Conservation (phyloP, 148 eudicot species). For the Camellia granthamiana region DNA sequence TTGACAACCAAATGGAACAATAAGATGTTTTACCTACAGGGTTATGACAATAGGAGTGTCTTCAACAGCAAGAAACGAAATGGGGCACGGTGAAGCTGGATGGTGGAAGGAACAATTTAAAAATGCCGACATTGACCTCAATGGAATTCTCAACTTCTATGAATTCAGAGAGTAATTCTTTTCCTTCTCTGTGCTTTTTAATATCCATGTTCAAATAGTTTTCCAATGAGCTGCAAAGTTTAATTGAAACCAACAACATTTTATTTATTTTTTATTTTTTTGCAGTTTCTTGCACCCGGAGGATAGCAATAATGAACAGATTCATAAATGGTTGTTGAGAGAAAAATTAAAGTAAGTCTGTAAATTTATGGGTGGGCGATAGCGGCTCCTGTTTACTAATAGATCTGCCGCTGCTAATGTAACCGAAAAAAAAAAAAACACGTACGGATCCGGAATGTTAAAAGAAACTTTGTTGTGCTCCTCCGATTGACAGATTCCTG, state of each 20-base stretch:
- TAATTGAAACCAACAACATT: not conserved
- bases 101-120: conserved; percentile 57
- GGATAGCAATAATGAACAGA: conserved; percentile 29
- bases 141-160: conserved; percentile 25
- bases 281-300: conserved; percentile 49
- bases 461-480: no score
- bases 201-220: not conserved
- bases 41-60: not conserved
- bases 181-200: not conserved
- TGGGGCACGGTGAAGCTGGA: conserved; percentile 38
- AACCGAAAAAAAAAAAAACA: no score
- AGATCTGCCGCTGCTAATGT: no score
- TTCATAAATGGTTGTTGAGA: conserved; percentile 35
- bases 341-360: conserved; percentile 38
- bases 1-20: not conserved
- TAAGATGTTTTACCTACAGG: not conserved
- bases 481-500: no score
- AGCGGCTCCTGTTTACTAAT: no score
- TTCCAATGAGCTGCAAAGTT: not conserved
- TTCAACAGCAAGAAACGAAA: conserved; percentile 30
- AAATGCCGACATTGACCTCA: conserved; percentile 40
- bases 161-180: conserved; percentile 40
- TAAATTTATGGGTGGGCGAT: not conserved
- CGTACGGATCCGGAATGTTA: no score
- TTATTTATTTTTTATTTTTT: not conserved